Conservation (phyloP, 2,329 filamentous ascomycete species). For the Colletotrichum godetiae region DNA sequence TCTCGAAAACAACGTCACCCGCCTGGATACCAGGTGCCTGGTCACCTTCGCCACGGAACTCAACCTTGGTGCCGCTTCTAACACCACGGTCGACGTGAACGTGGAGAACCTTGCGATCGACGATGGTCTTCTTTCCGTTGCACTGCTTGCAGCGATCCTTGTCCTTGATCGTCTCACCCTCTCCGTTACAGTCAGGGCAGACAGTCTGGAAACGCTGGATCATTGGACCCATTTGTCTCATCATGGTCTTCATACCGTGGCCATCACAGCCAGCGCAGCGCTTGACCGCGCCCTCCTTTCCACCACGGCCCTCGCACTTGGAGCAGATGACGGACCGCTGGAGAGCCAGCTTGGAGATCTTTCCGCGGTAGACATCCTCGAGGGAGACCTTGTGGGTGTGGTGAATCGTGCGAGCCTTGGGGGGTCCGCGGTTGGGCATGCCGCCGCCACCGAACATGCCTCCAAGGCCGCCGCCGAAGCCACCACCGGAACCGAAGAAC, state of each 20-base stretch:
- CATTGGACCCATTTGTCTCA: constrained; percentile 99
- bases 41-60: constrained; percentile 97
- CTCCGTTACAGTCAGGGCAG: constrained; percentile 97
- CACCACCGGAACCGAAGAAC: constrained; percentile 83
- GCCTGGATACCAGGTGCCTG: constrained; percentile 93
- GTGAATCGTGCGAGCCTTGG: constrained; percentile 93
- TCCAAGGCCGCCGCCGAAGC: constrained; percentile 78
- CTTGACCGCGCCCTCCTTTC: constrained; percentile 98
- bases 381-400: constrained; percentile 98
- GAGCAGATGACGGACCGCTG: constrained; percentile 98
- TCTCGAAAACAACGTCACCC: constrained; percentile 98
- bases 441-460: constrained; percentile 82
- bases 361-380: constrained; percentile 97
- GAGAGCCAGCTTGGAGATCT: constrained; percentile 95
- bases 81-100: constrained; percentile 98
- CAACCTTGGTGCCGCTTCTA: constrained; percentile 92
- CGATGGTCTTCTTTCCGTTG: constrained; percentile 95
- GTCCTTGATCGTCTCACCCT: constrained; percentile 95
- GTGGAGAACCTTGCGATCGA: constrained; percentile 97
- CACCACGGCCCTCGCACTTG: constrained; percentile 92
- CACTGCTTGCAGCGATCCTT: constrained; percentile 98
- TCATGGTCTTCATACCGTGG: constrained; percentile 99
- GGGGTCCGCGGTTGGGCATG: constrained; percentile 82
- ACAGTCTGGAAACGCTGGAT: constrained; percentile 99
- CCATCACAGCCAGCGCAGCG: constrained; percentile 92